These are phyloP conservation scores for Blastobotrys buckinghamii DNA, from an alignment of 1,139 yeast species.

Conservation along the genomic window DNA sequence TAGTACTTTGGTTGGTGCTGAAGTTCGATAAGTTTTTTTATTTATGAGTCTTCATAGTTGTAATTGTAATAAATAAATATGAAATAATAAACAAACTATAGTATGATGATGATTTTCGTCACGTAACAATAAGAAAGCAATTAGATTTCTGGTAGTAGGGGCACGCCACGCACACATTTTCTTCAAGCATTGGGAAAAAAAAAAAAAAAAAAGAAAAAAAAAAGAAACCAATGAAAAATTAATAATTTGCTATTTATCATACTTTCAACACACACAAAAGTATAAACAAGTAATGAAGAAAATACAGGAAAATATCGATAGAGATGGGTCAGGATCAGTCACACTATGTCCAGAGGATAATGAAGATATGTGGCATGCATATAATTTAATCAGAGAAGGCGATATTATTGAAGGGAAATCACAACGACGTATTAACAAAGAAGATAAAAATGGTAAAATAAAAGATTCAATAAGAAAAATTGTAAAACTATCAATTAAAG, in stretches of 20 bases:
- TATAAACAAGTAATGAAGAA: constrained; percentile 49
- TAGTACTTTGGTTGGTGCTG: constrained; percentile 60
- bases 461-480: constrained; percentile 42
- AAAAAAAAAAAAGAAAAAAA: too few species aligned
- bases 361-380: constrained; percentile 86
- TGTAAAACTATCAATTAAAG: constrained; percentile 49
- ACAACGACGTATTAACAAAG: constrained; percentile 56
- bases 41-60: too few species aligned
- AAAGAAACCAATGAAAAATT: background rate
- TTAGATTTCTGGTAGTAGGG: too few species aligned
- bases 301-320: constrained; percentile 46
- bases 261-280: background rate
- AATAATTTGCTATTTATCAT: background rate
- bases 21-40: constrained; percentile 79
- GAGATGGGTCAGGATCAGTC: constrained; percentile 60
- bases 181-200: too few species aligned
- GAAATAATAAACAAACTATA: too few species aligned
- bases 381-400: constrained; percentile 69
- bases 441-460: constrained; percentile 28
- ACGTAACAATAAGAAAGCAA: too few species aligned
- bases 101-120: too few species aligned
- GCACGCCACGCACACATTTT: too few species aligned
- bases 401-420: constrained; percentile 72
- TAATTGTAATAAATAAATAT: too few species aligned
- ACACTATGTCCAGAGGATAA: constrained; percentile 76